A percentile compares a stretch with the other conserved stretches of the same genome.
Conservation (phyloP, 305 asterid species). For the Withania somnifera region DNA sequence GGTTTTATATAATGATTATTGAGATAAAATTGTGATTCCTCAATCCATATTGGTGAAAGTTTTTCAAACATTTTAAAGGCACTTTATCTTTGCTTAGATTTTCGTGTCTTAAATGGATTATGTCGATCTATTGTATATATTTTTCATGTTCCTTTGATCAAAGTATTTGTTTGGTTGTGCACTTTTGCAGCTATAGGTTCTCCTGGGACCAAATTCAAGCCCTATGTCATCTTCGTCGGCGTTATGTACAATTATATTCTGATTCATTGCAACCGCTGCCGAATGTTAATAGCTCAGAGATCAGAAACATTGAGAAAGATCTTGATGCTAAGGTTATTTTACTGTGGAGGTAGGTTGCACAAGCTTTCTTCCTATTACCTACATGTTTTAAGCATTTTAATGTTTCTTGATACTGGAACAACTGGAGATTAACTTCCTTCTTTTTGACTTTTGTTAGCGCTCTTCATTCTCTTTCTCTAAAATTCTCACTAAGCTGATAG, state of each 20-base stretch:
- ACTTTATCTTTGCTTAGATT: not conserved
- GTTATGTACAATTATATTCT: conserved; percentile 83
- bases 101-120: not conserved
- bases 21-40: not conserved
- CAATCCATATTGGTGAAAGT: not conserved
- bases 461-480: not conserved
- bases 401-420: not conserved
- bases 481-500: not conserved
- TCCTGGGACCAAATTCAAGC: conserved; percentile 88
- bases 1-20: not conserved
- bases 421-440: not conserved
- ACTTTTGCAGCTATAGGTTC: conserved; percentile 60
- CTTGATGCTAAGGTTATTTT: conserved; percentile 89
- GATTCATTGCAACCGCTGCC: conserved; percentile 57
- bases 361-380: conserved; percentile 1
- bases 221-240: conserved; percentile 78
- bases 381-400: not conserved
- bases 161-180: conserved; percentile 5
- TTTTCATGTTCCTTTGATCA: not conserved
- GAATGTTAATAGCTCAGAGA: conserved; percentile 33
- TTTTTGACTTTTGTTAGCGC: not conserved
- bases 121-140: not conserved
- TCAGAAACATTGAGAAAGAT: conserved; percentile 75
- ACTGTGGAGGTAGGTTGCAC: conserved; percentile 71
- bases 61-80: not conserved